These are phyloP conservation scores for Candida buenavistaensis DNA, from an alignment of 1,139 yeast species.

Conservation along the genomic window DNA sequence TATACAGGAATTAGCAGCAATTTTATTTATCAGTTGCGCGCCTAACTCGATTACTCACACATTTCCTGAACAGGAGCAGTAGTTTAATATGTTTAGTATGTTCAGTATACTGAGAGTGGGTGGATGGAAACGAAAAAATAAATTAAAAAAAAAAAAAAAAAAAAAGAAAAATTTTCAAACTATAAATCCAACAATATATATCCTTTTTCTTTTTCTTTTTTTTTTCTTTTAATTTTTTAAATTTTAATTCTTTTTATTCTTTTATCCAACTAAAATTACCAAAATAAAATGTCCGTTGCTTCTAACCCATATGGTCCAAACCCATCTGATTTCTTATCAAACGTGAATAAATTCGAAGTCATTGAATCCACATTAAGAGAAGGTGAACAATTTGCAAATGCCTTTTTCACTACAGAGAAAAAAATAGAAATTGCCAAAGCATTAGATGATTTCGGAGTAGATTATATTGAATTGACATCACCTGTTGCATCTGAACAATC, in stretches of 20 bases:
- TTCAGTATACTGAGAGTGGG: too few species aligned
- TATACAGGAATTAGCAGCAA: too few species aligned
- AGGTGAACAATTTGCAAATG: slow-evolving; percentile 98
- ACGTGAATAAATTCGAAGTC: slow-evolving; percentile 84
- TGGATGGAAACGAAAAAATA: too few species aligned
- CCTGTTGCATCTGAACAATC: slow-evolving; percentile 98
- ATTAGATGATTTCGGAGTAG: slow-evolving; percentile 95
- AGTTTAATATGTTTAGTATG: too few species aligned
- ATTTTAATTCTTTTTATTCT: not conserved
- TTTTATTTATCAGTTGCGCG: too few species aligned
- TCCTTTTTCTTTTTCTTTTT: not conserved
- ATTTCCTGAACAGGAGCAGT: too few species aligned
- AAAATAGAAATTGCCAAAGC: slow-evolving; percentile 98
- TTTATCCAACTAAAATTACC: not conserved
- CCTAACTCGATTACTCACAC: too few species aligned
- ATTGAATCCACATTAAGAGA: slow-evolving; percentile 96
- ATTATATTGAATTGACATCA: slow-evolving; percentile 94
- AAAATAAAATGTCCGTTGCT: slow-evolving; percentile 4
- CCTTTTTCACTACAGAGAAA: slow-evolving; percentile 91
- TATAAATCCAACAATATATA: not conserved
- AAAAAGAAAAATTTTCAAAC: not conserved
- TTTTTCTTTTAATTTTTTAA: not conserved
- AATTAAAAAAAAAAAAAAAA: too few species aligned
- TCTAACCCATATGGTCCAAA: slow-evolving; percentile 91
- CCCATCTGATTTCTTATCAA: slow-evolving; percentile 89